phyloP scores from a whole-genome alignment of 768 basidiomycete genomes.

The Hericium alpestre region DNA sequence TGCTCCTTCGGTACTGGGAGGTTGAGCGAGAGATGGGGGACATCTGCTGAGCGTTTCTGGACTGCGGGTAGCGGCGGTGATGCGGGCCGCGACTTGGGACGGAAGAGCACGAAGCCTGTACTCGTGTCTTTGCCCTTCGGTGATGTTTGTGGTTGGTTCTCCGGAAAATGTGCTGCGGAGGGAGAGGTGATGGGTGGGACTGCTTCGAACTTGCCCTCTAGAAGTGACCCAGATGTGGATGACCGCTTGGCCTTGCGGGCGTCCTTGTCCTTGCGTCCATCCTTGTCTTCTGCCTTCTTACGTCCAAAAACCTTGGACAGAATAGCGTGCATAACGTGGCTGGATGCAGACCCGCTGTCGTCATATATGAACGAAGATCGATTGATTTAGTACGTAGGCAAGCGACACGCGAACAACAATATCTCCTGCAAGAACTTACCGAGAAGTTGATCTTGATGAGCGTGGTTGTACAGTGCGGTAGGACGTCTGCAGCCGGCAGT shows the following conservation, averaged over 20 bases:
- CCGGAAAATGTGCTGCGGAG: conserved; percentile 18
- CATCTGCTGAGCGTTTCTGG: conserved; percentile 22
- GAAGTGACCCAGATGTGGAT: conserved; percentile 32
- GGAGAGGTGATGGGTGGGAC: conserved; percentile 40
- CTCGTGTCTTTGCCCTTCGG: conserved; percentile 32
- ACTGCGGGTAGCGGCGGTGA: conserved; percentile 19
- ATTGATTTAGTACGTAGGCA: too few relatives aligned
- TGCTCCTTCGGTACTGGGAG: conserved; percentile 44
- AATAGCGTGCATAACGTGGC: conserved; percentile 46
- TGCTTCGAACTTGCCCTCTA: conserved; percentile 70
- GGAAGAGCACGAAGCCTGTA: conserved; percentile 38
- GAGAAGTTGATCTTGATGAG: too few relatives aligned
- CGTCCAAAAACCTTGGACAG: conserved; percentile 70
- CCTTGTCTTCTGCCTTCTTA: conserved; percentile 51
- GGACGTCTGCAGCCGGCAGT: too few relatives aligned
- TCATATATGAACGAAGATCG: neutral
- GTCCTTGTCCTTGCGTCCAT: conserved; percentile 15
- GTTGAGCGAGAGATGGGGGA: conserved; percentile 54
- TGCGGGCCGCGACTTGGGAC: conserved; percentile 17
- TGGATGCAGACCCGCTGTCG: neutral
- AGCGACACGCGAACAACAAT: too few relatives aligned
- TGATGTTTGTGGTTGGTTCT: conserved; percentile 20
- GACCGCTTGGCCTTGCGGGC: conserved; percentile 21
- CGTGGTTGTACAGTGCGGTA: too few relatives aligned
- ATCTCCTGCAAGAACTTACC: too few relatives aligned